These are phyloP conservation scores for Boletus subparvulus DNA, from an alignment of 768 basidiomycete genomes.

Conservation along the genomic window DNA sequence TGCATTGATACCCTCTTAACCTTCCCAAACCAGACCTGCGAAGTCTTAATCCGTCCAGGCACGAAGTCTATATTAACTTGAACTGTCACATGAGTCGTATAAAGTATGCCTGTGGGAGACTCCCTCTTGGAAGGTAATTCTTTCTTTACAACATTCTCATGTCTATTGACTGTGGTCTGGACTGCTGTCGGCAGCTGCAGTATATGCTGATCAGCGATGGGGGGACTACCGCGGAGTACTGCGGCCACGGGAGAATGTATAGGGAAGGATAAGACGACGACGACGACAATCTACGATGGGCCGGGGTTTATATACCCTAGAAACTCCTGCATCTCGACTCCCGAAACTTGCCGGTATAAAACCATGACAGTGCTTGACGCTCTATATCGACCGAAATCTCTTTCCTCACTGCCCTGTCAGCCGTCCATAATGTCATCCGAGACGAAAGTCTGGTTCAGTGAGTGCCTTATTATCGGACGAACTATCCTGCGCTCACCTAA, in stretches of 20 bases:
- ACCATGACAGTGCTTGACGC: neutral
- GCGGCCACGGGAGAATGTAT: neutral
- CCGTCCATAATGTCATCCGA: neutral
- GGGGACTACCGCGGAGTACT: neutral
- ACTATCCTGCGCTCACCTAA: neutral
- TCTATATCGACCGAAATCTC: neutral
- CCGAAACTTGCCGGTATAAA: neutral
- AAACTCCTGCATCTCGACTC: too few relatives aligned
- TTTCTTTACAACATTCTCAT: too few relatives aligned
- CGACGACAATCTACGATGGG: too few relatives aligned
- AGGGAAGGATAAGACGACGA: too few relatives aligned
- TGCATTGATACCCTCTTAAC: too few relatives aligned
- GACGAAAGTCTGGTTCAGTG: constrained; percentile 25
- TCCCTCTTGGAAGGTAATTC: neutral
- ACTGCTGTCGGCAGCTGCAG: neutral
- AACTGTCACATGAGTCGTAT: too few relatives aligned
- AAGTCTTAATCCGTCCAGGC: too few relatives aligned
- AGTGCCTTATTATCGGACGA: neutral
- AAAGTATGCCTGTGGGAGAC: neutral
- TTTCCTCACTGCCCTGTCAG: neutral
- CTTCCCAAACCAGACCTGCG: too few relatives aligned
- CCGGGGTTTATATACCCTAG: too few relatives aligned
- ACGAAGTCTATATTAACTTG: too few relatives aligned
- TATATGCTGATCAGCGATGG: neutral
- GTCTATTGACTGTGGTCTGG: neutral